Conservation (phyloP, 2,329 filamentous ascomycete species). For the Aspergillus glaucus region DNA sequence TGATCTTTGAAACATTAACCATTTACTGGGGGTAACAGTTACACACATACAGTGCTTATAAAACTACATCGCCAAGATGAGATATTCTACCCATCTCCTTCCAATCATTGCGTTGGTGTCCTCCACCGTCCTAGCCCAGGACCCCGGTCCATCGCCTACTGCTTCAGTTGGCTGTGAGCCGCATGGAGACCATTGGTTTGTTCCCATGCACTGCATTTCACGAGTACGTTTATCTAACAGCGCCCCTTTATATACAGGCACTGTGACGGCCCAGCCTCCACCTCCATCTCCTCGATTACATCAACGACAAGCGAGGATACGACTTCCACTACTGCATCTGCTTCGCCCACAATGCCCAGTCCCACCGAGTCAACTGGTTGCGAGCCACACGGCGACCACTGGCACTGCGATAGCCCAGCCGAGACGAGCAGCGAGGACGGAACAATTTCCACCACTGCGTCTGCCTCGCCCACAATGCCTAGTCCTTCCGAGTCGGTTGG, state of each 20-base stretch:
- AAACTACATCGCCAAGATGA: conserved; percentile 8
- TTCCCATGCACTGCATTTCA: background rate
- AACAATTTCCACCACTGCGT: no score
- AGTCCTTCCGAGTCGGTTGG: conserved; percentile 17
- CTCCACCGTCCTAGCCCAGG: conserved; percentile 10
- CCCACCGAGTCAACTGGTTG: conserved; percentile 18
- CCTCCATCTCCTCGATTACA: background rate
- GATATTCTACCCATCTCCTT: conserved; percentile 7
- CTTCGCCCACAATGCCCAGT: conserved; percentile 8
- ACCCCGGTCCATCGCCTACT: conserved; percentile 26
- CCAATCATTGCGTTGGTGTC: conserved; percentile 13
- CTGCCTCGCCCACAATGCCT: conserved; percentile 4
- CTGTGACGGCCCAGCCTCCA: conserved; percentile 21
- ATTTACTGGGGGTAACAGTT: no score
- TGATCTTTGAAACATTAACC: no score
- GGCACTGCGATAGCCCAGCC: conserved; percentile 15
- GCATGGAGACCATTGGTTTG: conserved; percentile 23
- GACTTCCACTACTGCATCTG: no score
- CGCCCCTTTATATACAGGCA: conserved; percentile 14
- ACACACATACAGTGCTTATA: no score
- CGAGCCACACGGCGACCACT: conserved; percentile 18
- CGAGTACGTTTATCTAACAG: background rate
- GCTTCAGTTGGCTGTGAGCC: conserved; percentile 21
- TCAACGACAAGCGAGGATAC: no score
- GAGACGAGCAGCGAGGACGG: background rate